Evolutionary conservation across 1,284 basidiomycete genomes (phyloP).

Genomic region (Irpex lacteus): DNA sequence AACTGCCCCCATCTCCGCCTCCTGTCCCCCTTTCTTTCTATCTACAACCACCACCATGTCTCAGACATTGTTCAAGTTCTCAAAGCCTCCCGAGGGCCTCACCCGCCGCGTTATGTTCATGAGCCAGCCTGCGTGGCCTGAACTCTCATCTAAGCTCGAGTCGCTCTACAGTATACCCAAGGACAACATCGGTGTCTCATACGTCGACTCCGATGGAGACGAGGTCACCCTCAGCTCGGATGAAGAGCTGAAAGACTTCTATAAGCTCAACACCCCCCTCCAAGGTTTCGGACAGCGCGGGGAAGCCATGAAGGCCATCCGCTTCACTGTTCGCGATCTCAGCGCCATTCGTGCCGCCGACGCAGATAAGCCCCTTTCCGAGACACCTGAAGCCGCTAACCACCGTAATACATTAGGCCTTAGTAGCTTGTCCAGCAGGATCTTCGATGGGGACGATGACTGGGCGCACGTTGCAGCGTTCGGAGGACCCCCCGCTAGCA

Average conservation of each 20-base stretch:
- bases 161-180: conserved; percentile 54
- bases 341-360: conserved; percentile 33
- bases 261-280: conserved; percentile 26
- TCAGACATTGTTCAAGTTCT: conserved; percentile 30
- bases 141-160: conserved; percentile 54
- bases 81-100: conserved; percentile 27
- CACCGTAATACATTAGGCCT: conserved; percentile 53
- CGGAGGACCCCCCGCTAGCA: conserved; percentile 19
- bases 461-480: conserved; percentile 53
- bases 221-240: conserved; percentile 71
- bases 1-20: background rate
- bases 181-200: conserved; percentile 60
- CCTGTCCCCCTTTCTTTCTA: conserved; percentile 2
- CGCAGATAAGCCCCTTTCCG: conserved; percentile 32
- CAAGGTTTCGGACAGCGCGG: background rate
- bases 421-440: conserved; percentile 8
- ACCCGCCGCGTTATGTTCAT: conserved; percentile 61
- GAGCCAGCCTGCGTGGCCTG: conserved; percentile 48
- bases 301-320: conserved; percentile 35
- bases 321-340: conserved; percentile 64
- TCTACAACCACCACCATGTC: conserved; percentile 22
- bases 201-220: conserved; percentile 67
- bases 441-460: conserved; percentile 37
- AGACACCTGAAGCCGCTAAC: conserved; percentile 24
- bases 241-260: conserved; percentile 65